Base-by-base conservation (phyloP, 2,329 filamentous ascomycete species). In the Dothiorella sarmentorum region DNA sequence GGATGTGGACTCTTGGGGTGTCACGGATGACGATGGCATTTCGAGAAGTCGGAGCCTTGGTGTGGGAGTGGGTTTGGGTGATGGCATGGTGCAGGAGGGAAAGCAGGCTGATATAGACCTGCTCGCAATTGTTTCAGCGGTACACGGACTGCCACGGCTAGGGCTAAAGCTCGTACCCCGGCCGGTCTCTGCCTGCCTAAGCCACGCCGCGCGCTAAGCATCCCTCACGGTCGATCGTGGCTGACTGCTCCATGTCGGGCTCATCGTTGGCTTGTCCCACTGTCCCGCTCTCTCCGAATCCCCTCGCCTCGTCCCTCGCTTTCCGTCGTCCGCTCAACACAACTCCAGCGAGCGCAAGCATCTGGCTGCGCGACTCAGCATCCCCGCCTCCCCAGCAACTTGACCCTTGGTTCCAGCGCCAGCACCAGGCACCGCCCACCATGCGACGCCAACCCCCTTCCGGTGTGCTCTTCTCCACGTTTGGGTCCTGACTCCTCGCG, bases 21-120 rank as follows among this genome's bases (percentile, higher is more conserved):
- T 52, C 22, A 44, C 44, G 37, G 56, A 59, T 51, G 56, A 59
- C 45, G 56, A 59, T 44, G 33, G 56, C 56, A 59, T 59, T 18
- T 26, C 42, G 56, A 27, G 15, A 40, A 22, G 15, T 47, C 4
- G 29, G 47, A n/a, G 31, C 31, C 47, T 38, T 40, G 42, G 13
- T 26, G 42, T 9, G 18, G 31, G 17, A 18, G 15, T 31, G 18
- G 4, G 33, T 17, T 33, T 7, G 35, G 31, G 47, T 37, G 31
- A 38, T 37, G 31, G 31, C 31, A 37, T 51, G 13, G 1, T 11
- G 47, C 20, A 37, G 29, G 47, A 22, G 47, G 47, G 47, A 15
- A 31, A 7, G 26, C 47, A 17, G 15, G 49, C 7, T 40, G 22
- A 40, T 40, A 53, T 40, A n/a, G n/a, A n/a, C n/a, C n/a, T n/a